Base-by-base conservation (phyloP, 345 rosid species). In the Salix brachista region DNA sequence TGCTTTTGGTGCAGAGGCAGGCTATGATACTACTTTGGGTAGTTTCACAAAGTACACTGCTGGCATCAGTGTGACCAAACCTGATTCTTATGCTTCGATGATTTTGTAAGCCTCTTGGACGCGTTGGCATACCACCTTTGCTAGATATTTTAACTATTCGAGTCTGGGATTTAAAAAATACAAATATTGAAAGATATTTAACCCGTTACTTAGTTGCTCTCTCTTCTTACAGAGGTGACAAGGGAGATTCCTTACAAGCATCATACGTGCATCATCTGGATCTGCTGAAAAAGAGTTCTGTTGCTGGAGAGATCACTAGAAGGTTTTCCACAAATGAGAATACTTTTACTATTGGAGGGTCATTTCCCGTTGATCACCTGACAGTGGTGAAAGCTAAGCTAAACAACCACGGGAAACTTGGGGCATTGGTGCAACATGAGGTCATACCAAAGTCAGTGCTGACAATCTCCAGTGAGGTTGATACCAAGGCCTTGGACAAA, bases 1-100 rank as follows among this genome's bases (percentile, higher is more conserved):
- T 80, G 91, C 96, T 73, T 91, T 93, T 84, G 99, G 99, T 84
- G 98, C 91, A 5, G 99, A 93, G 85, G 98, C 96, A 52, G 91
- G 97, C 19, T 96, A 93, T 71, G 94, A 93, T 71, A 85, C 94
- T 28, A 80, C 84, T 74, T 74, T 89, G 67, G 88, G 93, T 79
- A 87, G 75, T 42, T 86, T 96, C 69, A 87, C 91, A 3, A 96
- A 88, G 89, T 92, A 93, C 89, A 96, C 90, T 44, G 96, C 94
- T 10, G 98, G 96, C 30, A 78, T 96, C 69, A 87, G 90, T 77
- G 82, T 92, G 71, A 79, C 89, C 36, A 93, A 89, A 80, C 92
- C 96, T 60, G 98, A 96, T 60, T 85, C 91, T 4, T 86, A 76
- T 77, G 92, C 92, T 79, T 91, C 97, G 30, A 74, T 96, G 37